These are phyloP conservation scores for Hyaloscypha variabilis DNA, from an alignment of 495 filamentous ascomycete species.

Conservation along the genomic window DNA sequence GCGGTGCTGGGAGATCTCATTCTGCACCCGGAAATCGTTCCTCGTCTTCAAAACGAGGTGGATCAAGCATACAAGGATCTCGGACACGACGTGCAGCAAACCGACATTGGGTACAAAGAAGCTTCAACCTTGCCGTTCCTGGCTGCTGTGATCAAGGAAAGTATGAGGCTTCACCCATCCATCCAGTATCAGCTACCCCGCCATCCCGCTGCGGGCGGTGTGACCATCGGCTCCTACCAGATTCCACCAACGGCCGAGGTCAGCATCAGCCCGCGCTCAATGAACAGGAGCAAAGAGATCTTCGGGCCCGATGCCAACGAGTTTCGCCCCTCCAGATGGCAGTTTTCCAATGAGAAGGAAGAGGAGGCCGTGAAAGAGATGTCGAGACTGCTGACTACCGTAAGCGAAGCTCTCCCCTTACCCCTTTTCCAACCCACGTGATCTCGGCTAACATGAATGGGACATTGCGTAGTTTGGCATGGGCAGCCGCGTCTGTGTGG, in stretches of 20 bases:
- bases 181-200: conserved; percentile 64
- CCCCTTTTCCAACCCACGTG: too few species aligned
- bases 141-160: conserved; percentile 71
- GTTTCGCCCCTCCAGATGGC: conserved; percentile 3
- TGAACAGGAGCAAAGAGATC: conserved; percentile 36
- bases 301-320: conserved; percentile 31
- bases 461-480: conserved; percentile 60
- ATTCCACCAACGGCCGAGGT: conserved; percentile 52
- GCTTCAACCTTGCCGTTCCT: conserved; percentile 54
- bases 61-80: conserved; percentile 35
- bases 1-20: conserved; percentile 42
- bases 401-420: conserved; percentile 28
- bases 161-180: conserved; percentile 66
- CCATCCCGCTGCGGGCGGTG: conserved; percentile 59
- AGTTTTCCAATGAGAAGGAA: conserved; percentile 19
- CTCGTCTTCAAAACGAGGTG: conserved; percentile 43
- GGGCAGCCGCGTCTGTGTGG: conserved; percentile 67
- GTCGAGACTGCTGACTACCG: conserved; percentile 34
- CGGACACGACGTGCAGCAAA: conserved; percentile 35
- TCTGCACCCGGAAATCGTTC: conserved; percentile 38
- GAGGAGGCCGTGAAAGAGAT: conserved; percentile 34
- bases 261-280: conserved; percentile 54
- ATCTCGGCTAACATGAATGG: too few species aligned
- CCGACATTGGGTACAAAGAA: conserved; percentile 41
- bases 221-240: conserved; percentile 46